These are phyloP conservation scores for Thermochaetoides thermophila DNA, from an alignment of 495 filamentous ascomycete species.

Conservation along the genomic window DNA sequence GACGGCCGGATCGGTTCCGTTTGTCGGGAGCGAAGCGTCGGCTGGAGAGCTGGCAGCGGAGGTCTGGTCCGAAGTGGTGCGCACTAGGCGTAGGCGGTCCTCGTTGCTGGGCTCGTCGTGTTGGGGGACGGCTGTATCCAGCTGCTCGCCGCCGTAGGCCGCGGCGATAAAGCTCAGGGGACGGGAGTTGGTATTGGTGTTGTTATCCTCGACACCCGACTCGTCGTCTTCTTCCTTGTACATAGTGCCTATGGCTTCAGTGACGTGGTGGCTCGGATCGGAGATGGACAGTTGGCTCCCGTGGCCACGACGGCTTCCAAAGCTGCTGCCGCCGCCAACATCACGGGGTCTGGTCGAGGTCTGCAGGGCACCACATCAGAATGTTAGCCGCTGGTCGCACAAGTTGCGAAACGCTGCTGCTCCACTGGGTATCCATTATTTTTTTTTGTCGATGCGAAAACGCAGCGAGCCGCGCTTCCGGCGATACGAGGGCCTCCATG, in stretches of 20 bases:
- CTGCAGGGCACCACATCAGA: slow-evolving; percentile 17
- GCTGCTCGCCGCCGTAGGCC: slow-evolving; percentile 24
- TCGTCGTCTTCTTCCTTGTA: slow-evolving; percentile 58
- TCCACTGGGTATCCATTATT: slow-evolving; percentile 20
- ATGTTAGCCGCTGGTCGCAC: slow-evolving; percentile 10
- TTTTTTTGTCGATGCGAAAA: slow-evolving; percentile 6
- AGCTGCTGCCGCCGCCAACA: slow-evolving; percentile 37
- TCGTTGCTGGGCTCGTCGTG: slow-evolving; percentile 15
- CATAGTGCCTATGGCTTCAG: slow-evolving; percentile 91
- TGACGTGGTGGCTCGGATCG: slow-evolving; percentile 79
- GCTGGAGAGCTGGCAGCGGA: slow-evolving; percentile 4
- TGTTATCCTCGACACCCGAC: slow-evolving; percentile 30
- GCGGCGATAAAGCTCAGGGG: slow-evolving; percentile 32
- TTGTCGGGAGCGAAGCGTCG: not conserved
- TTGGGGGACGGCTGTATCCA: slow-evolving; percentile 11
- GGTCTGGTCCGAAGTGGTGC: slow-evolving; percentile 28
- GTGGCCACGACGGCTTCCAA: slow-evolving; percentile 41
- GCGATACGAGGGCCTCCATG: too few relatives aligned
- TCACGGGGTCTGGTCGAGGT: slow-evolving; percentile 41
- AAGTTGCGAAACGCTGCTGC: slow-evolving; percentile 5
- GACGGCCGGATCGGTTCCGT: slow-evolving; percentile 9
- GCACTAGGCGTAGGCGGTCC: slow-evolving; percentile 26
- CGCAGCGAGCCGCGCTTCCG: too few relatives aligned
- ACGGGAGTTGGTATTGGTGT: too few relatives aligned
- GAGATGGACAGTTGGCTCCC: slow-evolving; percentile 41